Evolutionary conservation across 164 flowering plant species (phyloP), one percentile per base, ranked within the genome.

Genomic region (Magnolia kwangsiensis): DNA sequence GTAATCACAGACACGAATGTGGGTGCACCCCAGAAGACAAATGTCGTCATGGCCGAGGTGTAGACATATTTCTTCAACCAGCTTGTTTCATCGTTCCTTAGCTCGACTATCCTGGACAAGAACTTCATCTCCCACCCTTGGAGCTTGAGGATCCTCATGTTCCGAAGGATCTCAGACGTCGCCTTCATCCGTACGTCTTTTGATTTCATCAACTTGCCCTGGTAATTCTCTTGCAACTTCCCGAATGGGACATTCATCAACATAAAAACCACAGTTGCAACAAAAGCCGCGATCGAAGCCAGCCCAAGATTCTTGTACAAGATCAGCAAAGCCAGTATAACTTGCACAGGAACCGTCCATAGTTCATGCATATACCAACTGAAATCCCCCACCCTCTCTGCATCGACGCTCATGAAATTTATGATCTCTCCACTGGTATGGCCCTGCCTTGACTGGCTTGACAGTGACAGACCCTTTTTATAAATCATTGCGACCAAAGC

Each of bases 41-140:
- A 92, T 10, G 84, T 76, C 1, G 77, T 74, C 71, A 83, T 49
- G 10, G 90, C 90, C 0, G 63, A 14, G 16, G 89, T 86, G 50
- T 87, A 91, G 29, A 87, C 74, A 75, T n/a, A 88, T 64, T 82
- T 92, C 65, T 76, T 85, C 79, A 92, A 78, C 94, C 94, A 90
- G 23, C 81, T 88, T 37, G 75, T n/a, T 78, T 92, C 97, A 19
- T n/a, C 73, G 21, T 87, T 78, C 74, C 95, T 80, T 8, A 88
- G 88, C 37, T 86, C 88, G 6, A 65, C 4, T 72, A 92, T 85
- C 76, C 84, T 92, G 0, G 89, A 86, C 77, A 90, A 76, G 79
- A 90, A 91, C 83, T 84, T 91, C 89, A 87, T 83, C 77, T 92
- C 95, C 95, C 97, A 92, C 7, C 83, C 93, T 71, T 91, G 95